Conservation (phyloP, 1,139 yeast species). For the Saccharomyces hybrid region DNA sequence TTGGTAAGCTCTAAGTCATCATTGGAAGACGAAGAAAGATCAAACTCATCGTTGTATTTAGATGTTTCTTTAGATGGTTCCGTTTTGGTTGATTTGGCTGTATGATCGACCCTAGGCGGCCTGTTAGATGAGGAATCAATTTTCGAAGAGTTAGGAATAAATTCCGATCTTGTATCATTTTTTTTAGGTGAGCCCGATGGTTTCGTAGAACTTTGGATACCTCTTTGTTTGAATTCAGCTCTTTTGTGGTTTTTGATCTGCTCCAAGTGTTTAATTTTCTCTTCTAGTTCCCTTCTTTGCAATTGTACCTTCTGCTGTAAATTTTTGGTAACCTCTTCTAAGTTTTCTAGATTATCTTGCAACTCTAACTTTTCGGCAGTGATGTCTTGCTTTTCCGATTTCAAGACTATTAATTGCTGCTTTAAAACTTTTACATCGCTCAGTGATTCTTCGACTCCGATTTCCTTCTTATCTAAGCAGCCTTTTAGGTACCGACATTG, state of each 20-base stretch:
- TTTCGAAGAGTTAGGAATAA: background rate
- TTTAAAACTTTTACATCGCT: slow-evolving; percentile 18
- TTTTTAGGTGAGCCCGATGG: background rate
- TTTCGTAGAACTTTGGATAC: background rate
- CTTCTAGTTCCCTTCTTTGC: slow-evolving; percentile 4
- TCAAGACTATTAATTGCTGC: slow-evolving; percentile 17
- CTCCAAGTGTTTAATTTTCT: slow-evolving; percentile 1
- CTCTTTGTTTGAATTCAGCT: background rate
- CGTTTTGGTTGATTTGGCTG: background rate
- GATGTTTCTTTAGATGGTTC: background rate
- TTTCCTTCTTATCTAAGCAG: slow-evolving; percentile 15
- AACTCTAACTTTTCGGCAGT: slow-evolving; percentile 23
- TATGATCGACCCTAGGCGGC: background rate
- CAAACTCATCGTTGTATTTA: slow-evolving; percentile 22
- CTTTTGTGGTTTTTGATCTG: background rate
- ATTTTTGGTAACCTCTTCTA: slow-evolving; percentile 11
- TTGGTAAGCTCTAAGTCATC: slow-evolving; percentile 29
- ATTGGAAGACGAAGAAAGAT: slow-evolving; percentile 26
- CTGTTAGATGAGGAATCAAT: background rate
- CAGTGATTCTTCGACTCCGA: slow-evolving; percentile 14
- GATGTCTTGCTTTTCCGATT: slow-evolving; percentile 20
- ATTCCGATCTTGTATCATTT: background rate
- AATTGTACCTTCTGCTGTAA: slow-evolving; percentile 12
- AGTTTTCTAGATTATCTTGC: slow-evolving; percentile 21
- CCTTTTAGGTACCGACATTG: slow-evolving; percentile 22